Base-by-base conservation (phyloP, 805 yeast species). In the Barnettozyma californica region DNA sequence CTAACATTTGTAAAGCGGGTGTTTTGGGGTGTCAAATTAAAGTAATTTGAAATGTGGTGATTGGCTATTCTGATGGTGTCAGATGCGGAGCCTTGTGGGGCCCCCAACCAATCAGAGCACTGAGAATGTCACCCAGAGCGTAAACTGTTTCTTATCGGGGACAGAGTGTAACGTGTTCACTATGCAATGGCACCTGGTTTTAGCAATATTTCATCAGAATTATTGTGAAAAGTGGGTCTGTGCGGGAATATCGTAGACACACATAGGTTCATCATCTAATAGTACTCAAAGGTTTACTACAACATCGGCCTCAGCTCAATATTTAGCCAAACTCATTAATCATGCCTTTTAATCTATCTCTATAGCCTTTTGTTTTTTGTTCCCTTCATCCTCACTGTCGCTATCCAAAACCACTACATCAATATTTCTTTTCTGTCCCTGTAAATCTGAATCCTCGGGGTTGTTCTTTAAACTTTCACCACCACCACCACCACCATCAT, bases 11-110 rank as follows among this genome's bases (percentile, higher is more conserved):
- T 19, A 31, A 49, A 41, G 14, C 41, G 43, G 50, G 53, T 50
- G 48, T 50, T 50, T 50, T 47, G 36, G 53, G 53, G 53, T 50
- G 53, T 44, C 18, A 31, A 25, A 14, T 37, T 42, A 38, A 23
- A 33, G 46, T 43, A 49, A 45, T 47, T 45, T 46, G 37, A 19
- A 11, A 10, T 9, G 16, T 16, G 35, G 29, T 43, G n/a, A 47
- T 49, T 47, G 47, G 50, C 37, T 39, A 29, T 4, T 10, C 33
- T 29, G 33, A 34, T 40, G 43, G 43, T 25, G 43, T 11, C 33
- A 27, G 6, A 9, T 7, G 43, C 3, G 33, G 21, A 9, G 43
- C 7, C 3, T 14, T 26, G 14, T 8, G n/a, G 16, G 33, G n/a
- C 7, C 16, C 16, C 16, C 5, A 29, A 5, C 38, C 38, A 35